A percentile compares a stretch with the other conserved stretches of the same genome.
Evolutionary conservation across 495 filamentous ascomycete genomes (phyloP).

Genomic region (Aspergillus egyptiacus): DNA sequence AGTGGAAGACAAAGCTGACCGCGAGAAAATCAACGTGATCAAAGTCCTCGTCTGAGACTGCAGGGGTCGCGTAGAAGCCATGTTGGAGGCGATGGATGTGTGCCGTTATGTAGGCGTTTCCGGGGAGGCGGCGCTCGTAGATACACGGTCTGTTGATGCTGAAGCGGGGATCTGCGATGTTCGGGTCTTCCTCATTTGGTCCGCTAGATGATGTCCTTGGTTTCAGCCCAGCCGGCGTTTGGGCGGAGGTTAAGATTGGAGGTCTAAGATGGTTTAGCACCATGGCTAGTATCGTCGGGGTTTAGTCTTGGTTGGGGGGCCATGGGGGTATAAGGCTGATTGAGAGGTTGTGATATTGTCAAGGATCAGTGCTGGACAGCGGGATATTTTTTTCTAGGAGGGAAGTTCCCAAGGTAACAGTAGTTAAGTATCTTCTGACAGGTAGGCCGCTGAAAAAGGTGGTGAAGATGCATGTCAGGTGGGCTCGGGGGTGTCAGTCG

Average conservation of each 20-base stretch:
- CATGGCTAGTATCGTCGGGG: conserved; percentile 1
- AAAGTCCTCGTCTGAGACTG: conserved; percentile 36
- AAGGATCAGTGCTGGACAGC: too few species aligned
- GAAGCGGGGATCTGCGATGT: conserved; percentile 38
- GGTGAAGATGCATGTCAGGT: conserved; percentile 5
- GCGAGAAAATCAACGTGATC: conserved; percentile 48
- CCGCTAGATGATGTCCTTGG: not conserved
- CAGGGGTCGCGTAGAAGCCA: conserved; percentile 40
- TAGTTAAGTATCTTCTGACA: not conserved
- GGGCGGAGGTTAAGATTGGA: not conserved
- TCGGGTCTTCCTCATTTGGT: conserved; percentile 24
- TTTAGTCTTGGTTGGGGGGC: not conserved
- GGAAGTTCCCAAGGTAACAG: too few species aligned
- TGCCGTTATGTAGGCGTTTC: conserved; percentile 46
- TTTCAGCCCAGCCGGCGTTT: not conserved
- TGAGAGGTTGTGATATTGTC: too few species aligned
- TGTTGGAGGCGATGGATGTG: conserved; percentile 48
- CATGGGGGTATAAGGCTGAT: not conserved
- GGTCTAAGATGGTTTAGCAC: conserved; percentile 8
- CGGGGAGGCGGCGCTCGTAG: conserved; percentile 46
- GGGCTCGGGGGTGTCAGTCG: not conserved
- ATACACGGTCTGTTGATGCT: conserved; percentile 43
- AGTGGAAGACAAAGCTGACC: conserved; percentile 46
- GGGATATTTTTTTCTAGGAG: not conserved
- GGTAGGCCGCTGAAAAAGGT: not conserved